Percentiles rank a stretch among this genome's conserved stretches.
Evolutionary conservation across 2,329 filamentous ascomycete genomes (phyloP).

Genomic region (Didymella arachidicola): DNA sequence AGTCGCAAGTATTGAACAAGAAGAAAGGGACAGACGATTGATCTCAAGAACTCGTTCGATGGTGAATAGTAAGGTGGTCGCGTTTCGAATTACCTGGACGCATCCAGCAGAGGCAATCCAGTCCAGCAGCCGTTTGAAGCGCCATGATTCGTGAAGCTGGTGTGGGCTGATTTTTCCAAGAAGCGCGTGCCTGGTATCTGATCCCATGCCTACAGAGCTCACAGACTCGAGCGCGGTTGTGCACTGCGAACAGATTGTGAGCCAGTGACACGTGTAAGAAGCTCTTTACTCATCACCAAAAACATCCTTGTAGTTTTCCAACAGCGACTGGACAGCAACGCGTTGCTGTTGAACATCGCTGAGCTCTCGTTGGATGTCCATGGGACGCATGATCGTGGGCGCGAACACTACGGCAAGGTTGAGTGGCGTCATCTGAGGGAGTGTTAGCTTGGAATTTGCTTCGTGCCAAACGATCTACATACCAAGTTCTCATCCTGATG

Average conservation of each 20-base stretch:
- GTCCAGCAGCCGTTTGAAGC: slow-evolving; percentile 8
- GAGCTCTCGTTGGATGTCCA: slow-evolving; percentile 91
- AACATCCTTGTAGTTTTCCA: slow-evolving; percentile 86
- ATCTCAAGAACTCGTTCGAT: neutral
- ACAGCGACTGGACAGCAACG: slow-evolving; percentile 86
- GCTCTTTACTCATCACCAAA: slow-evolving; percentile 61
- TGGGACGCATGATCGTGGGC: slow-evolving; percentile 94
- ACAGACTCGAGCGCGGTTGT: slow-evolving; percentile 5
- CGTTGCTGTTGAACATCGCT: slow-evolving; percentile 96
- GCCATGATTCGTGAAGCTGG: slow-evolving; percentile 5
- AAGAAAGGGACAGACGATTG: slow-evolving; percentile 5
- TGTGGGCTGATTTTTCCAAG: slow-evolving; percentile 8
- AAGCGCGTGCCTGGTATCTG: slow-evolving; percentile 3
- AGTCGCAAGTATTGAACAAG: slow-evolving; percentile 9
- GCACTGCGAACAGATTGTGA: slow-evolving; percentile 6
- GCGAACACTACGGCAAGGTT: slow-evolving; percentile 98
- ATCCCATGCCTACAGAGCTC: slow-evolving; percentile 14
- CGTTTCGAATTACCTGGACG: neutral
- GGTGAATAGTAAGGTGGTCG: neutral
- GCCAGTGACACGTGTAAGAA: neutral
- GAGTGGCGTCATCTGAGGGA: slow-evolving; percentile 83
- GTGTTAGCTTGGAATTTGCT: slow-evolving; percentile 24
- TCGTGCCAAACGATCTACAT: slow-evolving; percentile 47
- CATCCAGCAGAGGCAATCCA: slow-evolving; percentile 14
- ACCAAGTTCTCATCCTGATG: slow-evolving; percentile 85